Conservation (phyloP, 768 basidiomycete species). For the Suillus placidus region DNA sequence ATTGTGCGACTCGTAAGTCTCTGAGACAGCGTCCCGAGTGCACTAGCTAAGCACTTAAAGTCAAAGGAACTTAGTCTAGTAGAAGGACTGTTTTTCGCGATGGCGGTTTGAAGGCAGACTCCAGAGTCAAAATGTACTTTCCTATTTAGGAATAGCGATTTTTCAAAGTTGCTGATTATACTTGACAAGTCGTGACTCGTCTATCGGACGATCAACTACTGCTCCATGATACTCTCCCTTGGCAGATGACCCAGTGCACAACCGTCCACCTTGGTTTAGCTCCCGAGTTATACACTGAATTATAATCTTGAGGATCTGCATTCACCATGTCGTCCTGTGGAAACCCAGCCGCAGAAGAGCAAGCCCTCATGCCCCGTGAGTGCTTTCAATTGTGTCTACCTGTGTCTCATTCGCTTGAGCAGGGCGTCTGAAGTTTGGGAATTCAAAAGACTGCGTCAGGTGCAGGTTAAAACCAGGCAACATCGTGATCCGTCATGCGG, state of each 20-base stretch:
- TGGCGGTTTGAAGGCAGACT: no score
- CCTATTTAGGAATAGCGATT: neutral
- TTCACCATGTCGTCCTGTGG: conserved; percentile 54
- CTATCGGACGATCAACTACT: neutral
- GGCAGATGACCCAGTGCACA: neutral
- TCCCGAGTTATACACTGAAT: neutral
- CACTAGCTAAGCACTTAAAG: neutral
- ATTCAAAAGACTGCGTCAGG: conserved; percentile 67
- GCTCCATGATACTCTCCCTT: neutral
- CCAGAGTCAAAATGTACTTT: neutral
- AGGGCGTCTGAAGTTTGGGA: conserved; percentile 73
- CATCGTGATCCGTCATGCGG: conserved; percentile 75
- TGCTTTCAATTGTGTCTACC: neutral
- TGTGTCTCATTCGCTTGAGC: conserved; percentile 4
- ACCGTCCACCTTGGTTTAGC: neutral
- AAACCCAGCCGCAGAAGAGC: conserved; percentile 59
- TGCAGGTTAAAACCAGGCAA: conserved; percentile 70
- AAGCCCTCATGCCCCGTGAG: conserved; percentile 72
- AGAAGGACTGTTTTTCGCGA: no score
- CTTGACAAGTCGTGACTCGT: neutral
- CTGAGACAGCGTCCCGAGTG: neutral
- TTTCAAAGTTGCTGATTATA: neutral
- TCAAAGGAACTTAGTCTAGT: no score
- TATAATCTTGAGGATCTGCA: neutral
- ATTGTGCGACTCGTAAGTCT: neutral